These are phyloP conservation scores for Volutella citrinella DNA, from an alignment of 2,329 filamentous ascomycete genomes.

Conservation along the genomic window DNA sequence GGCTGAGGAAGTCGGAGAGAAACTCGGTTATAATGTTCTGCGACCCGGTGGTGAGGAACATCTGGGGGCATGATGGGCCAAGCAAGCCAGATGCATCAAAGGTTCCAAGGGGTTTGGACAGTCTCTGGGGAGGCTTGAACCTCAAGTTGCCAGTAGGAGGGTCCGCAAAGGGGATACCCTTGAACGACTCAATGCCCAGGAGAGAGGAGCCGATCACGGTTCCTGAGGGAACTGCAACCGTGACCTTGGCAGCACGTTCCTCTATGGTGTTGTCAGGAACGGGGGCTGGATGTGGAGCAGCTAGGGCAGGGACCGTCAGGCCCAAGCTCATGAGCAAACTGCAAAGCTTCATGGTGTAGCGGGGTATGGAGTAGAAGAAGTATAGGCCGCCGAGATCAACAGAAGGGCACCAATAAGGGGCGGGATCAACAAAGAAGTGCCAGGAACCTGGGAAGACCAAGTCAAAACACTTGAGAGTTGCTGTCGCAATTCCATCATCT, in stretches of 20 bases:
- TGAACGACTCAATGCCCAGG: constrained; percentile 62
- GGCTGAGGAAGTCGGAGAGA: constrained; percentile 48
- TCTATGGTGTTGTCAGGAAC: constrained; percentile 29
- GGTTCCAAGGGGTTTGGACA: constrained; percentile 56
- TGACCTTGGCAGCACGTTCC: constrained; percentile 44
- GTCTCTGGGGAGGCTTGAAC: constrained; percentile 62
- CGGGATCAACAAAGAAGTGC: too few relatives aligned
- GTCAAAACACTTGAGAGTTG: too few relatives aligned
- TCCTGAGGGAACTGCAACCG: constrained; percentile 53
- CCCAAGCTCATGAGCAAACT: neutral
- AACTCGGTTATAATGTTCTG: constrained; percentile 39
- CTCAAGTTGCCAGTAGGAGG: constrained; percentile 65
- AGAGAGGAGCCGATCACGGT: constrained; percentile 50
- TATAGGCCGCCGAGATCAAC: too few relatives aligned
- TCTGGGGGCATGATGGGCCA: constrained; percentile 68
- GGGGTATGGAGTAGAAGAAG: too few relatives aligned
- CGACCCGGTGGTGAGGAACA: constrained; percentile 54
- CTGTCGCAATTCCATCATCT: too few relatives aligned
- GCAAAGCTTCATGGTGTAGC: neutral
- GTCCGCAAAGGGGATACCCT: constrained; percentile 72
- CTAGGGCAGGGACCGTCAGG: neutral
- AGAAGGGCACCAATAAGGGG: too few relatives aligned
- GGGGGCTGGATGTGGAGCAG: neutral
- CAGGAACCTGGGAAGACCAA: too few relatives aligned
- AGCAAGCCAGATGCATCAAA: constrained; percentile 53